A percentile compares a stretch with the other conserved stretches of the same genome.
These are phyloP conservation scores for Eragrostis tef DNA, from an alignment of 202 grass and related monocot species.

Conservation along the genomic window DNA sequence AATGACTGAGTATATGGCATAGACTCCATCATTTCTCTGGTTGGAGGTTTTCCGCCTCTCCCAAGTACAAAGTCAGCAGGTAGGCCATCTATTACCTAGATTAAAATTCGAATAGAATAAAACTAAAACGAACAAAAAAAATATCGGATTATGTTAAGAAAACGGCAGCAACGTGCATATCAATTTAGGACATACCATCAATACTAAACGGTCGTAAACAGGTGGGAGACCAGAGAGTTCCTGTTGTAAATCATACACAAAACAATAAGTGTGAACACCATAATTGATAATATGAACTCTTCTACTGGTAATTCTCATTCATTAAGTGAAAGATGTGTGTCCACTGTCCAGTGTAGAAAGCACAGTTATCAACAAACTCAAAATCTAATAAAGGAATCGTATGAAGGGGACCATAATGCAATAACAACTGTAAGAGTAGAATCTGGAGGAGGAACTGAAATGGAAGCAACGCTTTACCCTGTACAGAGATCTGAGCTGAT, in stretches of 20 bases:
- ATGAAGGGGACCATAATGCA: not conserved
- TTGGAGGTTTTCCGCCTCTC: constrained; percentile 64
- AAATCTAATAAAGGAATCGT: not conserved
- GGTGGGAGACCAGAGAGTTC: constrained; percentile 66
- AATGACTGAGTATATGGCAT: constrained; percentile 91
- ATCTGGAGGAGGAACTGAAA: not conserved
- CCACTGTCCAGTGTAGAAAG: not conserved
- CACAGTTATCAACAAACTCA: not conserved
- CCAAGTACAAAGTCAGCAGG: constrained; percentile 93
- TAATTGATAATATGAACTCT: not conserved
- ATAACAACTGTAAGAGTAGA: not conserved
- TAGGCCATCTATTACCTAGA: constrained; percentile 93
- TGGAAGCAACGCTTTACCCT: constrained; percentile 47
- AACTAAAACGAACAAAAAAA: not conserved
- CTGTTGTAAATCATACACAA: constrained; percentile 41
- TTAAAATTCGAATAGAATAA: constrained; percentile 50
- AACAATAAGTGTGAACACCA: constrained; percentile 27
- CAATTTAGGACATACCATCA: constrained; percentile 72
- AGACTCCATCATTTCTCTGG: constrained; percentile 63
- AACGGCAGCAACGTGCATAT: not conserved
- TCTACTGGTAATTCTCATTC: not conserved
- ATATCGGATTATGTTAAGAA: constrained; percentile 17
- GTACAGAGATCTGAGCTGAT: constrained; percentile 77
- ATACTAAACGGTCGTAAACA: constrained; percentile 70
- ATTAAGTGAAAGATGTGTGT: not conserved